Evolutionary conservation across 768 basidiomycete species (phyloP), one percentile per base, ranked within the genome.

Genomic region (Kockovaella imperatae): DNA sequence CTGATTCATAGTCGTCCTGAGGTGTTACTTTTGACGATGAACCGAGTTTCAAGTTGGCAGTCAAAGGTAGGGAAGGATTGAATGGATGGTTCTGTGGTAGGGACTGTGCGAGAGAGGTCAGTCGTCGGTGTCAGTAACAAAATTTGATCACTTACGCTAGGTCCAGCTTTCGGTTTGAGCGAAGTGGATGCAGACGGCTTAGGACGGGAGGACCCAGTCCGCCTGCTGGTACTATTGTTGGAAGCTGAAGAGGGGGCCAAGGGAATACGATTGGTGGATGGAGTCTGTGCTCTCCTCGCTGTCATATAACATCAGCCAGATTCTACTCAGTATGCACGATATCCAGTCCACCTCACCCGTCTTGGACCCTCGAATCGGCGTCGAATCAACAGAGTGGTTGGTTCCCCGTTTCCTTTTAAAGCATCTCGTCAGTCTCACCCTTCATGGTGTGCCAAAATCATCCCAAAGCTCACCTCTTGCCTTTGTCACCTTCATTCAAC

Each of bases 11-110:
- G 11, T 47, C 42, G 18, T 50, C 43, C 43, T 24, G 45, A 8
- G 32, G 38, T 25, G 46, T 36, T 10, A 44, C 24, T 5, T 20
- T 14, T 17, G 50, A 40, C 2, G 51, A 42, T 13, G 45, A 20
- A 6, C 18, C 29, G 40, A 14, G 28, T 6, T 18, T 15, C 4
- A 29, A 45, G 32, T 21, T 10, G 47, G 47, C 39, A 20, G 4
- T 38, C 74, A 74, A 77, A 30, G 89, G 74, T 5, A 75, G 69
- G 18, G 50, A 32, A 0, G 86, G 87, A 43, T 86, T 84, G 72
- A 91, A 90, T 30, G 59, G 49, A 46, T 59, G 53, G 42, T 64
- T 49, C 49, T 62, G 62, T 30, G 57, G 58, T 14, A 66, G 45
- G 18, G 52, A 40, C 60, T 61, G 44, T 0, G 18, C 21, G 2